Percentiles rank a stretch among this genome's conserved stretches.
phyloP scores from a whole-genome alignment of 2,329 filamentous ascomycete species.

The Fusarium annulatum region DNA sequence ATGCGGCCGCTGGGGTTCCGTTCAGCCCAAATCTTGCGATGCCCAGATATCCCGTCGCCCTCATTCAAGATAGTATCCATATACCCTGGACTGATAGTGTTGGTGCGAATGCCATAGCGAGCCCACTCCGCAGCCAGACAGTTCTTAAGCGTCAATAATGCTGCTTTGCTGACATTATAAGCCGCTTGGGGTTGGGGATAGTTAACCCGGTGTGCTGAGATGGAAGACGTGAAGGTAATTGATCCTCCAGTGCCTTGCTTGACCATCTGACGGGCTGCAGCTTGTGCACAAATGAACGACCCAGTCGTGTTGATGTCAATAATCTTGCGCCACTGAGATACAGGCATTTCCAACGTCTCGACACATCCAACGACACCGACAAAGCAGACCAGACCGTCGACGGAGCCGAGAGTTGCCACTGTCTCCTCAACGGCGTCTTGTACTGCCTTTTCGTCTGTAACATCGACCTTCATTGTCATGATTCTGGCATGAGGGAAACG shows the following conservation, averaged over 20 bases:
- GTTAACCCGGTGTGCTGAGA: neutral
- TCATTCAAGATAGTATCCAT: neutral
- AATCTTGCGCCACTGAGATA: neutral
- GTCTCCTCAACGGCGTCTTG: neutral
- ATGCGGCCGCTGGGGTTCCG: neutral
- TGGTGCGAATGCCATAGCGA: neutral
- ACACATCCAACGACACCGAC: neutral
- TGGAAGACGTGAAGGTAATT: neutral
- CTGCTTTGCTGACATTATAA: neutral
- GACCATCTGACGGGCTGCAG: neutral
- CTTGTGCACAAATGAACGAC: neutral
- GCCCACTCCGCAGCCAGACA: neutral
- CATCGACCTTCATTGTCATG: neutral
- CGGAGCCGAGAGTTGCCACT: neutral
- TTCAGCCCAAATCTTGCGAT: neutral
- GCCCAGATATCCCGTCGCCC: neutral
- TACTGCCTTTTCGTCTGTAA: neutral
- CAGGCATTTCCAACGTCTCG: neutral
- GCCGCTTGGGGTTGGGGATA: neutral
- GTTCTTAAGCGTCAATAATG: neutral
- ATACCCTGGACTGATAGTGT: neutral
- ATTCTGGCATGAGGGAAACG: neutral
- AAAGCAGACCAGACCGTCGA: neutral
- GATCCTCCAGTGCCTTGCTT: neutral
- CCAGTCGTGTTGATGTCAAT: neutral